Evolutionary conservation across 2,329 filamentous ascomycete genomes (phyloP).

Genomic region (Trichophyton equinum): DNA sequence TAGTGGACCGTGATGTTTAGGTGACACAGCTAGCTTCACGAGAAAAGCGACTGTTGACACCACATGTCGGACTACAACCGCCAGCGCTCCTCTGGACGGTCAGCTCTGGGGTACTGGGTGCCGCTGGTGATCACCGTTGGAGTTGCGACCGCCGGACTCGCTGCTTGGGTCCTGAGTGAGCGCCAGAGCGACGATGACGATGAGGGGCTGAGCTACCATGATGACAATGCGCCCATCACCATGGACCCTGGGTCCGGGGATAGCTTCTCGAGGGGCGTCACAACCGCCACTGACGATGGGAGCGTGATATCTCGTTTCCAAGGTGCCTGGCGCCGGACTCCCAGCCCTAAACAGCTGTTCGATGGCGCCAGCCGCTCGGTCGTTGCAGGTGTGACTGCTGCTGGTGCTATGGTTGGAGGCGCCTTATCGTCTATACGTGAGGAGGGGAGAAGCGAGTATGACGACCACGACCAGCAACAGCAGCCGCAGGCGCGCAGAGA

Average conservation of each 20-base stretch:
- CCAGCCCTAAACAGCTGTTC: constrained; percentile 79
- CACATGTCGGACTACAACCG: constrained; percentile 29
- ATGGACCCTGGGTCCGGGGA: constrained; percentile 17
- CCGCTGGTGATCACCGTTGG: constrained; percentile 78
- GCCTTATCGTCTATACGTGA: constrained; percentile 73
- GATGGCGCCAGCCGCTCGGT: constrained; percentile 72
- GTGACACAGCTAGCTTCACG: not conserved
- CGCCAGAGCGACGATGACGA: constrained; percentile 62
- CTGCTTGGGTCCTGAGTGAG: constrained; percentile 90
- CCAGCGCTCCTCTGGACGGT: constrained; percentile 27
- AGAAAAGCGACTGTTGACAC: not conserved
- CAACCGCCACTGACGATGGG: constrained; percentile 35
- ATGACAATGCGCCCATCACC: constrained; percentile 17
- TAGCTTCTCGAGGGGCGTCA: constrained; percentile 19
- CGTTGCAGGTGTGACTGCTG: constrained; percentile 67
- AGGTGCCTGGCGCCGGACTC: constrained; percentile 65
- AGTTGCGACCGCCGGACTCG: constrained; percentile 72
- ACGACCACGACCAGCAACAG: constrained; percentile 29
- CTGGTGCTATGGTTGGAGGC: constrained; percentile 68
- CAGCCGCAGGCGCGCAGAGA: not conserved
- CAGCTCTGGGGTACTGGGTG: constrained; percentile 61
- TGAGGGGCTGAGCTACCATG: constrained; percentile 40
- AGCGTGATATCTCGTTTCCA: constrained; percentile 66
- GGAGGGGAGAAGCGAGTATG: constrained; percentile 66
- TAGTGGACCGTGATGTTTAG: not conserved